A percentile compares a stretch with the other conserved stretches of the same genome.
Conservation (phyloP, 2,329 filamentous ascomycete species). For the Ophiosphaerella herpotricha region DNA sequence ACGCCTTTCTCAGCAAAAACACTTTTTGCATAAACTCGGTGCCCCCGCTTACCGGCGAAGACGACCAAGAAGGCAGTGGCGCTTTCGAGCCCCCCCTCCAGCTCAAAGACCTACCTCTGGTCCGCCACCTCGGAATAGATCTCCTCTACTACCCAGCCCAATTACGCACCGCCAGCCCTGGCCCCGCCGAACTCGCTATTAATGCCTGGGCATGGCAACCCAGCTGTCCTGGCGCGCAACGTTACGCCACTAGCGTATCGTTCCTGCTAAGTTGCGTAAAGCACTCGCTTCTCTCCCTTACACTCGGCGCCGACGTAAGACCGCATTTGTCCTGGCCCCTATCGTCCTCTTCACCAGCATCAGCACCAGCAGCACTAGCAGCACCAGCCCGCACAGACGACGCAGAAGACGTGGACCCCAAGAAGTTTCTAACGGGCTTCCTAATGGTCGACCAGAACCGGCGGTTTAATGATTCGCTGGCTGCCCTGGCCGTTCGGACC, state of each 20-base stretch:
- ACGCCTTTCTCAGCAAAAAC: slow-evolving; percentile 50
- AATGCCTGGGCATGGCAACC: slow-evolving; percentile 19
- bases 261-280: slow-evolving; percentile 17
- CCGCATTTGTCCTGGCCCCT: slow-evolving; percentile 5
- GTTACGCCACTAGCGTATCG: slow-evolving; percentile 26
- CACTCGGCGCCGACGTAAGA: slow-evolving; percentile 18
- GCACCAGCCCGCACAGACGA: no score
- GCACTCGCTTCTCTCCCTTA: slow-evolving; percentile 12
- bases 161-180: neutral
- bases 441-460: slow-evolving; percentile 25
- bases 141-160: slow-evolving; percentile 28
- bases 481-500: slow-evolving; percentile 8
- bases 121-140: slow-evolving; percentile 36
- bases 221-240: slow-evolving; percentile 18
- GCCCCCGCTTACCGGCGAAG: slow-evolving; percentile 3
- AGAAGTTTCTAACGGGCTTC: slow-evolving; percentile 28
- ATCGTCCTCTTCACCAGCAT: no score
- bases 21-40: slow-evolving; percentile 38
- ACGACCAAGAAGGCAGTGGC: slow-evolving; percentile 11
- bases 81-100: slow-evolving; percentile 36
- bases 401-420: slow-evolving; percentile 14
- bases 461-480: slow-evolving; percentile 22
- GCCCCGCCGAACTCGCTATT: neutral
- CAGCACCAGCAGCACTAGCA: no score
- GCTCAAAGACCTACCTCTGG: slow-evolving; percentile 17